phyloP scores from a whole-genome alignment of 2,329 filamentous ascomycete species.

The Pyrenochaeta sp. region DNA sequence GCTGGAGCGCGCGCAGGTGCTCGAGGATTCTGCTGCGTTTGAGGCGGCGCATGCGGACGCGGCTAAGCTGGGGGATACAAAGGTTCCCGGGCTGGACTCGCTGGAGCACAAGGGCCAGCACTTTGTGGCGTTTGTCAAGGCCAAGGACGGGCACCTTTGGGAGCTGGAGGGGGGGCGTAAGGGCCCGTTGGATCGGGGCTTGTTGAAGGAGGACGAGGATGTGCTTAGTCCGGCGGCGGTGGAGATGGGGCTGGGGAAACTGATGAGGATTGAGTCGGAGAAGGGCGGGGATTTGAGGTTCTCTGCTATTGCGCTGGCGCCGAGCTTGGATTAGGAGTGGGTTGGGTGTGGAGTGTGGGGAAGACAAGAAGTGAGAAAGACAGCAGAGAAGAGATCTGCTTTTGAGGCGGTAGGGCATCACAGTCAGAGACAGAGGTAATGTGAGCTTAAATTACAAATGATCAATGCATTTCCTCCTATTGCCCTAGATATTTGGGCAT shows the following conservation, averaged over 20 bases:
- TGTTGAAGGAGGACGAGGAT: slow-evolving; percentile 52
- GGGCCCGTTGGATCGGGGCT: slow-evolving; percentile 55
- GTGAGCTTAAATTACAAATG: too few species aligned
- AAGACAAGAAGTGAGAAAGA: too few species aligned
- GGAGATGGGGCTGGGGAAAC: slow-evolving; percentile 49
- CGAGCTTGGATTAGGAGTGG: slow-evolving; percentile 2
- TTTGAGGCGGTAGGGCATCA: too few species aligned
- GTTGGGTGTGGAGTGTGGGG: too few species aligned
- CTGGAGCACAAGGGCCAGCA: slow-evolving; percentile 48
- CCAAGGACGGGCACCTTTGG: slow-evolving; percentile 55
- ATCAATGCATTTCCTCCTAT: too few species aligned
- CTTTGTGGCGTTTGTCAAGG: slow-evolving; percentile 58
- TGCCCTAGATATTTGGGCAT: too few species aligned
- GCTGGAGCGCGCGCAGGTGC: slow-evolving; percentile 56
- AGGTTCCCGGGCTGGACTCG: slow-evolving; percentile 36
- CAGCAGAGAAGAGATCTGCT: too few species aligned
- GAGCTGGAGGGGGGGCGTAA: slow-evolving; percentile 56
- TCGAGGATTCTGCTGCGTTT: slow-evolving; percentile 58
- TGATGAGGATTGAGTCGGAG: slow-evolving; percentile 47
- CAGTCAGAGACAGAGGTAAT: too few species aligned
- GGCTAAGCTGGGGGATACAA: slow-evolving; percentile 52
- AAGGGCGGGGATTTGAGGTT: slow-evolving; percentile 52
- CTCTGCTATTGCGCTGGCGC: slow-evolving; percentile 53
- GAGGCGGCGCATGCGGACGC: slow-evolving; percentile 54
- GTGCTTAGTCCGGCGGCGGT: slow-evolving; percentile 53